Evolutionary conservation across 2,329 filamentous ascomycete genomes (phyloP).

Genomic region (Bimuria novae-zelandiae): DNA sequence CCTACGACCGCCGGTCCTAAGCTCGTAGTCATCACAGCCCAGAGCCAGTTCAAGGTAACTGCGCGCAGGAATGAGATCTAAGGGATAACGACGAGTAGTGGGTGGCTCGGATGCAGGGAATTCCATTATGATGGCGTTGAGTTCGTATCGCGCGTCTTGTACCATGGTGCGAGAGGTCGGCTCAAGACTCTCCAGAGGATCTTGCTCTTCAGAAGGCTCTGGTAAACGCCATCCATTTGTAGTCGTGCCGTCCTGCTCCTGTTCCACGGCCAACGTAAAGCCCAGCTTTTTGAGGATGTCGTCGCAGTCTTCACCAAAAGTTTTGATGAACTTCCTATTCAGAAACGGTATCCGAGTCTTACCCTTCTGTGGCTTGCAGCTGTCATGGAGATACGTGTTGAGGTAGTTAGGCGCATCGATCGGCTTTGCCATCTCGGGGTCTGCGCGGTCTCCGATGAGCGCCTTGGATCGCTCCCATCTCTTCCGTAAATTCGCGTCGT

Average conservation of each 20-base stretch:
- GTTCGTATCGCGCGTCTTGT: slow-evolving; percentile 64
- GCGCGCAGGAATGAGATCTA: slow-evolving; percentile 42
- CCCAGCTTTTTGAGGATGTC: slow-evolving; percentile 62
- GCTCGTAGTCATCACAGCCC: slow-evolving; percentile 43
- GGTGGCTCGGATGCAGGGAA: slow-evolving; percentile 35
- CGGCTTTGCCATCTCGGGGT: slow-evolving; percentile 55
- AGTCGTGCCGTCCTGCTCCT: slow-evolving; percentile 33
- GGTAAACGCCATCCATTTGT: slow-evolving; percentile 42
- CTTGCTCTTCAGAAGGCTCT: slow-evolving; percentile 23
- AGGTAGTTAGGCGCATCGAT: slow-evolving; percentile 62
- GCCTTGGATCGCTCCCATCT: slow-evolving; percentile 59
- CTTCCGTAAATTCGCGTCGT: slow-evolving; percentile 56
- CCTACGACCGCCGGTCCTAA: slow-evolving; percentile 25
- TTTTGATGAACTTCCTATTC: slow-evolving; percentile 68
- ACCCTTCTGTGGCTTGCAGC: slow-evolving; percentile 55
- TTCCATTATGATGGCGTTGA: slow-evolving; percentile 57
- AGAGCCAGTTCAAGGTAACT: slow-evolving; percentile 46
- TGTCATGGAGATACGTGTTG: slow-evolving; percentile 64
- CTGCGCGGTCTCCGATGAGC: slow-evolving; percentile 59
- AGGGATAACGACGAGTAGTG: slow-evolving; percentile 34
- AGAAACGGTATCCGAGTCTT: slow-evolving; percentile 60
- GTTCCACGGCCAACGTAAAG: slow-evolving; percentile 51
- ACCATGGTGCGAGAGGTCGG: slow-evolving; percentile 43
- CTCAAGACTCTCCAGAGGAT: slow-evolving; percentile 23
- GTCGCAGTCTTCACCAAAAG: slow-evolving; percentile 66